A percentile compares a stretch with the other conserved stretches of the same genome.
Evolutionary conservation across 768 basidiomycete species (phyloP).

Genomic region (Psilocybe subaeruginosa): DNA sequence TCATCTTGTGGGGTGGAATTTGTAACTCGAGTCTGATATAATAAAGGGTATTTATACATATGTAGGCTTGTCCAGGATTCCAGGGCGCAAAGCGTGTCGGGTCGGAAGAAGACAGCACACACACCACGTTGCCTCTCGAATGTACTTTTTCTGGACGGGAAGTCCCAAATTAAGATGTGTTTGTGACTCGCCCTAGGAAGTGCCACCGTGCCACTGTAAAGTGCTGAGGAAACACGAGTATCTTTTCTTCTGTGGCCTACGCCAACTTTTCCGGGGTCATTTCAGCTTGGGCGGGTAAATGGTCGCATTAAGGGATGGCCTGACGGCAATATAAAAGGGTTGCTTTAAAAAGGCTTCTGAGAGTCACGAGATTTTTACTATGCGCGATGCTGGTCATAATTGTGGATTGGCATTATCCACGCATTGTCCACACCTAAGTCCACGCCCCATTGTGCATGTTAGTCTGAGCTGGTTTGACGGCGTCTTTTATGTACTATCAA

Average conservation of each 20-base stretch:
- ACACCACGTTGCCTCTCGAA: conserved; percentile 7
- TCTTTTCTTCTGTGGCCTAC: not conserved
- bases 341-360: no score
- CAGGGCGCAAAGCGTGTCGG: not conserved
- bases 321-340: no score
- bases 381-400: no score
- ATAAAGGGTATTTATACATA: conserved; percentile 2
- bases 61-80: not conserved
- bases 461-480: no score
- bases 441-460: no score
- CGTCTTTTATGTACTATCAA: no score
- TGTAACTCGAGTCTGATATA: not conserved
- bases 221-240: not conserved
- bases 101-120: not conserved
- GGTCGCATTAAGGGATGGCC: no score
- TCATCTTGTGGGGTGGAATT: conserved; percentile 1
- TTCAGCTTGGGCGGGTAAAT: not conserved
- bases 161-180: not conserved
- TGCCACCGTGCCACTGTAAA: not conserved
- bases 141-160: not conserved
- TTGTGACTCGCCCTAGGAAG: not conserved
- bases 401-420: no score
- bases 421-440: no score
- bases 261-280: not conserved
- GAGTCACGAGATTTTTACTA: no score